These are phyloP conservation scores for Centrapalus pauciflorus DNA, from an alignment of 129 eudicot genomes.

Conservation along the genomic window DNA sequence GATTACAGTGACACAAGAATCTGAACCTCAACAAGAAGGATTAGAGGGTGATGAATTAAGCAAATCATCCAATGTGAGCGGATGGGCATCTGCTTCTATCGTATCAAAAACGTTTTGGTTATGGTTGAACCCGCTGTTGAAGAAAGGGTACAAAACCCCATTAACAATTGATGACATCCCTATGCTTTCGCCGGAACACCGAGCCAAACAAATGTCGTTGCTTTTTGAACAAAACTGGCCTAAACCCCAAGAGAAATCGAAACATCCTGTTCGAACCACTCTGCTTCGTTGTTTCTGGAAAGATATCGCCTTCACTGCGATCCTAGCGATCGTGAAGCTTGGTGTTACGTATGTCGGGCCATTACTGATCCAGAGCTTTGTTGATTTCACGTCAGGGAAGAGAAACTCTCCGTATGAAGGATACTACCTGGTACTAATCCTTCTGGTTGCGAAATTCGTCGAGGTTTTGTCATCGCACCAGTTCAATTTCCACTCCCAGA, in stretches of 20 bases:
- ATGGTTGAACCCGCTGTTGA: conserved; percentile 54
- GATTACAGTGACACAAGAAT: conserved; percentile 26
- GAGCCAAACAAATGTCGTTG: conserved; percentile 45
- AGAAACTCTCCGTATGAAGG: conserved; percentile 38
- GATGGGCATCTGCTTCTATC: conserved; percentile 55
- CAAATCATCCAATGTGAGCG: conserved; percentile 37
- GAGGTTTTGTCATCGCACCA: conserved; percentile 68
- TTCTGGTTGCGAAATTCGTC: conserved; percentile 35
- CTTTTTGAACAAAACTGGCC: conserved; percentile 62
- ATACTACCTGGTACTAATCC: conserved; percentile 37
- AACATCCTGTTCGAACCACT: conserved; percentile 44
- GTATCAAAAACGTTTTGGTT: conserved; percentile 43
- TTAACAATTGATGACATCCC: conserved; percentile 55
- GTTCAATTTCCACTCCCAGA: conserved; percentile 46
- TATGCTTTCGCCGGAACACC: conserved; percentile 45
- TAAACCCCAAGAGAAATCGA: conserved; percentile 35
- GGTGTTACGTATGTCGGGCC: conserved; percentile 61
- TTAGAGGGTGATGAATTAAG: conserved; percentile 1
- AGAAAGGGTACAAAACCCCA: conserved; percentile 50
- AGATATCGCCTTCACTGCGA: conserved; percentile 41
- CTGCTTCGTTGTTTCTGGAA: conserved; percentile 61
- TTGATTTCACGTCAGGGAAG: conserved; percentile 46
- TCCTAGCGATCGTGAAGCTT: conserved; percentile 34
- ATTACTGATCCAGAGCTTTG: conserved; percentile 47
- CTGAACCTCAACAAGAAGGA: too few relatives aligned